phyloP scores from a whole-genome alignment of 495 filamentous ascomycete species.

The Aspergillus funiculosus region DNA sequence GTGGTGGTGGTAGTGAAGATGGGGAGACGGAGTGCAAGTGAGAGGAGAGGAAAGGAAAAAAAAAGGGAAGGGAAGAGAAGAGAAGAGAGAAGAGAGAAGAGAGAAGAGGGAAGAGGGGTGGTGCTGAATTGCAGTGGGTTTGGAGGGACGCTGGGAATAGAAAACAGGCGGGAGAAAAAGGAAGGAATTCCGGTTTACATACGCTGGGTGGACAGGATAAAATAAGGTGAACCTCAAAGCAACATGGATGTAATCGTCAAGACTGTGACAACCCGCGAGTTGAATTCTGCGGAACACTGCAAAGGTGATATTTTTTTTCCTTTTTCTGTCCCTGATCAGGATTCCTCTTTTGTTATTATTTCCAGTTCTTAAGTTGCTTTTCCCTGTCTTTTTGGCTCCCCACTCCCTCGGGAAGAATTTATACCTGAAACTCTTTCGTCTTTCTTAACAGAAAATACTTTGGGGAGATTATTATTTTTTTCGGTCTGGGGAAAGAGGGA shows the following conservation, averaged over 20 bases:
- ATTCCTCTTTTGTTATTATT: conserved; percentile 18
- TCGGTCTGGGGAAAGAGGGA: conserved; percentile 22
- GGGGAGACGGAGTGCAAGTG: neutral
- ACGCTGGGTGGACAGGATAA: conserved; percentile 40
- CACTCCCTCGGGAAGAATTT: conserved; percentile 22
- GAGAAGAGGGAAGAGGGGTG: neutral
- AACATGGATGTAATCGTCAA: conserved; percentile 29
- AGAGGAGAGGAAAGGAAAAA: neutral
- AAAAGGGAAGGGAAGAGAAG: neutral
- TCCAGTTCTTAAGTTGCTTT: conserved; percentile 11
- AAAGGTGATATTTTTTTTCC: conserved; percentile 17
- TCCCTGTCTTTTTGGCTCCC: conserved; percentile 10
- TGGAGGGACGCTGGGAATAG: neutral
- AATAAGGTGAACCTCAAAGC: conserved; percentile 36
- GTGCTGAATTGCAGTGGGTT: neutral
- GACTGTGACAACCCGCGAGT: conserved; percentile 25
- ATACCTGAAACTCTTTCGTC: conserved; percentile 20
- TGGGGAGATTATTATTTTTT: conserved; percentile 22
- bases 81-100: neutral
- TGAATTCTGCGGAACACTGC: conserved; percentile 16
- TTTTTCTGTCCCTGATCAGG: conserved; percentile 1
- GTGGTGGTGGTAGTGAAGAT: neutral
- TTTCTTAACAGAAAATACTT: conserved; percentile 8
- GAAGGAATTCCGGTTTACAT: conserved; percentile 22
- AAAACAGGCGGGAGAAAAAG: conserved; percentile 7